phyloP scores from a whole-genome alignment of 345 rosid species.

The Geranium rotundifolium region DNA sequence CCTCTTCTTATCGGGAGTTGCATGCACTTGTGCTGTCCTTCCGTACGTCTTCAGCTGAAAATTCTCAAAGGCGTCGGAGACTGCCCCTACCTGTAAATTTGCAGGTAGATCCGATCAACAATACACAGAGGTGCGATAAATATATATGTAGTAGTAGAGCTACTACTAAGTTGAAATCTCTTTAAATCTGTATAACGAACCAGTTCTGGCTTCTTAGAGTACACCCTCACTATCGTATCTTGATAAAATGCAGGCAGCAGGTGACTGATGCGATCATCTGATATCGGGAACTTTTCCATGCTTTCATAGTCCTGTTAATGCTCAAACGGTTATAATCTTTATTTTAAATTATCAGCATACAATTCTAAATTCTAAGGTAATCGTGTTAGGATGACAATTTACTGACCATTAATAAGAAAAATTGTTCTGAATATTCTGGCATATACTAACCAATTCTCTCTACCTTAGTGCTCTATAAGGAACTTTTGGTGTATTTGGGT shows the following conservation, averaged over 20 bases:
- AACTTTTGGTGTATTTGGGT: no score
- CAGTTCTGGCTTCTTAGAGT: slow-evolving; percentile 46
- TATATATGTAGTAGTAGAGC: background rate
- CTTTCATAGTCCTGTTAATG: slow-evolving; percentile 33
- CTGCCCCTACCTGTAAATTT: slow-evolving; percentile 26
- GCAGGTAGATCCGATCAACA: background rate
- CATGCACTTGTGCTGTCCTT: slow-evolving; percentile 20
- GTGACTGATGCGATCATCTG: slow-evolving; percentile 28
- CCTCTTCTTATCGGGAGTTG: slow-evolving; percentile 28
- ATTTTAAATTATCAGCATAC: no score
- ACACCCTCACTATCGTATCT: slow-evolving; percentile 47
- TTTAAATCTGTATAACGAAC: slow-evolving; percentile 12
- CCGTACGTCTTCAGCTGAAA: slow-evolving; percentile 27
- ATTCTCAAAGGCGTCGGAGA: slow-evolving; percentile 36
- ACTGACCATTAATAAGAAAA: background rate
- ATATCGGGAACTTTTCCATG: slow-evolving; percentile 17
- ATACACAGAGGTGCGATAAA: background rate
- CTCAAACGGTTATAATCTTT: slow-evolving; percentile 7
- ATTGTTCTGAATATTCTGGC: background rate
- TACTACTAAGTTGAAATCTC: background rate
- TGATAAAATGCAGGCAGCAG: slow-evolving; percentile 34
- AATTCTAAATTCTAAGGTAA: background rate
- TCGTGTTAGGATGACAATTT: background rate
- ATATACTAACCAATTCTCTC: background rate
- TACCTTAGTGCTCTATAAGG: background rate